Evolutionary conservation across 306 rosid species (phyloP).

Genomic region (Glycine soja): DNA sequence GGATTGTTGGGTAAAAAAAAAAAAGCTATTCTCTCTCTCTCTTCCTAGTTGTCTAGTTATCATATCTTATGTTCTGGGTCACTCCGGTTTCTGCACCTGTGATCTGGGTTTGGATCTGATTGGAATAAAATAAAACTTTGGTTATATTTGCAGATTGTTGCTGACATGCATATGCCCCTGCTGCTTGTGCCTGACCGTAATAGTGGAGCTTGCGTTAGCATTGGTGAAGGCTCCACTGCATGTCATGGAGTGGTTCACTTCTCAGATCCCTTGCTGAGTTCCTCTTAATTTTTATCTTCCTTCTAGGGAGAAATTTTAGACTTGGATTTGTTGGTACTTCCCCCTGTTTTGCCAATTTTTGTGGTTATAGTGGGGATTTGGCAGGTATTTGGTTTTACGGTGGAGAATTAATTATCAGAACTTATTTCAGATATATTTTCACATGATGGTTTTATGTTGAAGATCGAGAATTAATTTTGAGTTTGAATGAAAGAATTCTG

Average conservation of each 20-base stretch:
- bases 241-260: slow-evolving; percentile 90
- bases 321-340: not conserved
- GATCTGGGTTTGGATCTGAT: slow-evolving; percentile 27
- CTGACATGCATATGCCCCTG: slow-evolving; percentile 86
- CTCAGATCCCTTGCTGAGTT: slow-evolving; percentile 70
- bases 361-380: too few species aligned
- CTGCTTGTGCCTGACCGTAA: slow-evolving; percentile 80
- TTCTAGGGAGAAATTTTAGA: not conserved
- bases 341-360: too few species aligned
- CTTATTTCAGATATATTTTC: too few species aligned
- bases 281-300: not conserved
- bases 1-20: slow-evolving; percentile 91
- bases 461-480: too few species aligned
- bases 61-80: not conserved
- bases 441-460: too few species aligned
- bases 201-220: slow-evolving; percentile 81
- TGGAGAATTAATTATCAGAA: too few species aligned
- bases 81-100: not conserved
- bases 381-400: too few species aligned
- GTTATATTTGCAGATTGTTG: slow-evolving; percentile 56
- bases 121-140: slow-evolving; percentile 13
- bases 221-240: slow-evolving; percentile 85
- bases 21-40: slow-evolving; percentile 28
- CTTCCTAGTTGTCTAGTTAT: not conserved
- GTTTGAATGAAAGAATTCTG: too few species aligned